phyloP scores from a whole-genome alignment of 441 rosid species.

The Lepidium campestre region DNA sequence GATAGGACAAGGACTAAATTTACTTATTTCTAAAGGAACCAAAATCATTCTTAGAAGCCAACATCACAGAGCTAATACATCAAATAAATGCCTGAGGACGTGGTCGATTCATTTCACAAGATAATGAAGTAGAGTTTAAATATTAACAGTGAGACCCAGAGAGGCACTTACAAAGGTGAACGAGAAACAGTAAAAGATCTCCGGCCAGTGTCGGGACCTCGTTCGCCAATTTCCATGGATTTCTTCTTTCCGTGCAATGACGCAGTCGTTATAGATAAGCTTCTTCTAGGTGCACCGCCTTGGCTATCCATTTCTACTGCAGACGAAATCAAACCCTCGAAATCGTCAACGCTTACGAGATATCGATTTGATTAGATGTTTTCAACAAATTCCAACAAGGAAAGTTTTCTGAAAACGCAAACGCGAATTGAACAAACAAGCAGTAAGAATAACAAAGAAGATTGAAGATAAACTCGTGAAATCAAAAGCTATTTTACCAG shows the following conservation, averaged over 20 bases:
- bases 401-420: not conserved
- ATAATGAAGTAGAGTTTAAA: not conserved
- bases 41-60: not conserved
- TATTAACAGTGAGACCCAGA: not conserved
- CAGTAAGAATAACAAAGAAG: not conserved
- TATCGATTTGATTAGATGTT: not conserved
- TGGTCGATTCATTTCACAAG: not conserved
- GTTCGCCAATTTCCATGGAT: conserved; percentile 39
- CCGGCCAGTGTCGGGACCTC: conserved; percentile 44
- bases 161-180: conserved; percentile 48
- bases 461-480: not conserved
- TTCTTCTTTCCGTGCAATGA: conserved; percentile 57
- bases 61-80: not conserved
- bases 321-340: not conserved
- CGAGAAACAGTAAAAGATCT: conserved; percentile 60
- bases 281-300: conserved; percentile 66
- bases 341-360: conserved; percentile 14
- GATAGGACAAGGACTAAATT: not conserved
- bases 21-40: conserved; percentile 6
- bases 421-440: not conserved
- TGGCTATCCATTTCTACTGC: conserved; percentile 55
- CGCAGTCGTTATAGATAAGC: conserved; percentile 42
- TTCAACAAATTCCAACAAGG: not conserved
- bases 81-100: not conserved
- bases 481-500: conserved; percentile 21